These are phyloP conservation scores for Gnaphalium uliginosum DNA, from an alignment of 129 eudicot species.

Conservation along the genomic window DNA sequence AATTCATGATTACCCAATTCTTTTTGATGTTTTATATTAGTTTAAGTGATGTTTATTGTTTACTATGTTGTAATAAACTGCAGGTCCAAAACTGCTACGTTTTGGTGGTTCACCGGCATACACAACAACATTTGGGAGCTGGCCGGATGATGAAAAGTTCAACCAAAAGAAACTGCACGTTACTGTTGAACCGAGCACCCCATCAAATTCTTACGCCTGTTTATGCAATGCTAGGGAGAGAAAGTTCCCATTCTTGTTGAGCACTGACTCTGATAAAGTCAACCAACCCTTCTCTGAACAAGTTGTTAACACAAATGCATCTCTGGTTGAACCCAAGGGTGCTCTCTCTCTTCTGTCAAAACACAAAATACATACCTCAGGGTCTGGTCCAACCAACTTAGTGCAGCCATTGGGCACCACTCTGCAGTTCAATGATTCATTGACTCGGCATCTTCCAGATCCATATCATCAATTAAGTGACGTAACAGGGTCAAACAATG, in stretches of 20 bases:
- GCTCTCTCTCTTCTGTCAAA: conserved; percentile 52
- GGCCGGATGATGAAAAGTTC: conserved; percentile 19
- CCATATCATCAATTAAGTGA: not conserved
- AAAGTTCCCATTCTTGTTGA: conserved; percentile 40
- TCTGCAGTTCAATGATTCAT: conserved; percentile 25
- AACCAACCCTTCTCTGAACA: conserved; percentile 19
- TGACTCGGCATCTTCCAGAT: conserved; percentile 3
- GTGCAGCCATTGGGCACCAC: conserved; percentile 13
- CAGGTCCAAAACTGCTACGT: conserved; percentile 31
- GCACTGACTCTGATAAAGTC: conserved; percentile 17
- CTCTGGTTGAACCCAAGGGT: conserved; percentile 27
- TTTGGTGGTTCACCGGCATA: conserved; percentile 32
- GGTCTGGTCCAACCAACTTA: conserved; percentile 27
- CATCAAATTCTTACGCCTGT: conserved; percentile 16
- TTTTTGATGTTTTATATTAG: too few species aligned
- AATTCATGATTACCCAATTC: not conserved
- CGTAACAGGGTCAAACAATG: conserved; percentile 13
- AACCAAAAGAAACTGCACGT: conserved; percentile 25
- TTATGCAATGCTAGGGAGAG: conserved; percentile 14
- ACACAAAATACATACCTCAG: conserved; percentile 2
- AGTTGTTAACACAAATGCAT: conserved; percentile 7
- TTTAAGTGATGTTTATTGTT: not conserved
- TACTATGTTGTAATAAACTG: not conserved
- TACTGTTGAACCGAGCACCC: conserved; percentile 20
- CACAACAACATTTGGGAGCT: conserved; percentile 27